Base-by-base conservation (phyloP, 257 asterid genomes). In the Avicennia marina region DNA sequence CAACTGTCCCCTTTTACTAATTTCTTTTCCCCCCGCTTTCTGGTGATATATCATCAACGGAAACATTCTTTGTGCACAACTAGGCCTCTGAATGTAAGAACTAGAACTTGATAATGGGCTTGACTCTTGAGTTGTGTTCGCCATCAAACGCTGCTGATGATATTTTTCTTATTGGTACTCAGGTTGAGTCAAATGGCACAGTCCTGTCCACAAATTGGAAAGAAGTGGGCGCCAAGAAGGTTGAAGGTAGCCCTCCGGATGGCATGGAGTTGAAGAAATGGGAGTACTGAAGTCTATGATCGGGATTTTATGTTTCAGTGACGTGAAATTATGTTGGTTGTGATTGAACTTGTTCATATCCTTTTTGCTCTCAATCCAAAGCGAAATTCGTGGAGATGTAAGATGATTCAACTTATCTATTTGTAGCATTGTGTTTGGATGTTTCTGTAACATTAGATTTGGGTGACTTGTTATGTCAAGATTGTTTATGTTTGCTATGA, bases 211-310 rank as follows among this genome's bases (percentile, higher is more conserved):
- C 98, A 31, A 87, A 90, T 61, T 90, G 98, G 98, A 85, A 90
- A 70, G 96, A 90, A 65, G 96, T 87, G 29, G 96, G 95, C 34
- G 8, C 70, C 1, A 87, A 90, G 83, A 85, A 85, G 82, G 93
- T 90, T 0, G 94, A 85, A 76, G 96, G 98, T 67, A 87, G 98
- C 70, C 75, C 96, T 9, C 96, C 98, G 0, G 98, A 90, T 56
- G 98, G 98, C 69, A 87, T 90, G 98, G 96, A 90, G 81, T 29
- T 90, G 82, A 88, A 77, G 83, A 90, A 87, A 59, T 90, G 94
- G 88, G 95, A 90, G 69, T 65, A 60, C 66, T 87, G 68, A 78
- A 39, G 24, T n/a, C n/a, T n/a, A n/a, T n/a, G n/a, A n/a, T n/a
- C n/a, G n/a, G n/a, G n/a, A n/a, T n/a, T n/a, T n/a, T n/a, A 26